Evolutionary conservation across 2,329 filamentous ascomycete species (phyloP).

Genomic region (Pezicula carpinea): DNA sequence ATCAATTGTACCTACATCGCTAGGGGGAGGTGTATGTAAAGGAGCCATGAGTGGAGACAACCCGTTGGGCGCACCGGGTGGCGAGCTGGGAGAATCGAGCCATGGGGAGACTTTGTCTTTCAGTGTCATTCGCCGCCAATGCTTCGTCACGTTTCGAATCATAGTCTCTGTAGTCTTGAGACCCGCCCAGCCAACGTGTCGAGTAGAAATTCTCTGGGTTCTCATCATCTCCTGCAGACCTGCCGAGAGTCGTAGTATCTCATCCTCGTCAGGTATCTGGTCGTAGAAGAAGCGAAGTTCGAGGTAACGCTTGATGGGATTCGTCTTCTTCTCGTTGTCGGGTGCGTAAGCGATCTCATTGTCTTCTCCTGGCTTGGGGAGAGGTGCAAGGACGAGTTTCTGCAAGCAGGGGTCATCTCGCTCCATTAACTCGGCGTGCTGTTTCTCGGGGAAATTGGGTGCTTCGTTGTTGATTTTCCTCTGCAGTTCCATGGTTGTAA

Average conservation of each 20-base stretch:
- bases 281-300: not conserved
- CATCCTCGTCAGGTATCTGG: not conserved
- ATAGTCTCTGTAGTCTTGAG: not conserved
- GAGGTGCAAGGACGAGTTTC: slow-evolving; percentile 6
- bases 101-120: not conserved
- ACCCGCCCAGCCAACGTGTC: not conserved
- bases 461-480: slow-evolving; percentile 2
- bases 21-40: not conserved
- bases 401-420: slow-evolving; percentile 3
- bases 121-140: not conserved
- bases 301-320: not conserved
- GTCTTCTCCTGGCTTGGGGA: not conserved
- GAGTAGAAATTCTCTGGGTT: not conserved
- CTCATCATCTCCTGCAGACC: not conserved
- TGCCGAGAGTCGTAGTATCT: not conserved
- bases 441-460: slow-evolving; percentile 3
- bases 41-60: not conserved
- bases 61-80: not conserved
- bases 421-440: not conserved
- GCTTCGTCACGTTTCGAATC: not conserved
- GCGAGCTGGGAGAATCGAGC: not conserved
- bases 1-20: not conserved
- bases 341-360: not conserved
- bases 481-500: slow-evolving; percentile 4
- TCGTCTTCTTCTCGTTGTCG: not conserved